Evolutionary conservation across 2,329 filamentous ascomycete species (phyloP).

Genomic region (Phyllosticta citriasiana): DNA sequence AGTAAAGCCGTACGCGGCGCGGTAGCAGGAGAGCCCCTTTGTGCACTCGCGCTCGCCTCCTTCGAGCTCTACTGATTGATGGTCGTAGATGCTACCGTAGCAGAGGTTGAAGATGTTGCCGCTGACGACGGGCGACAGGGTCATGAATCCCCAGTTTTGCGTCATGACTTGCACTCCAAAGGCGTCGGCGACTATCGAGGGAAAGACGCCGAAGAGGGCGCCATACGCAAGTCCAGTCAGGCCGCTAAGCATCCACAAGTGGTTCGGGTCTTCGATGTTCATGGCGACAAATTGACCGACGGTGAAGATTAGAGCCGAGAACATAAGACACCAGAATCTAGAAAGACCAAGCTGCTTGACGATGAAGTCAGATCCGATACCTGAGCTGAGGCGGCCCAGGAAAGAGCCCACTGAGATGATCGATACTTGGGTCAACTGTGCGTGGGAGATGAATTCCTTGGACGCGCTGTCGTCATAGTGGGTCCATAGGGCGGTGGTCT

Average conservation of each 20-base stretch:
- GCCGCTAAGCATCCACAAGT: slow-evolving; percentile 67
- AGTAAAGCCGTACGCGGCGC: slow-evolving; percentile 69
- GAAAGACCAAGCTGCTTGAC: slow-evolving; percentile 71
- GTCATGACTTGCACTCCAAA: slow-evolving; percentile 85
- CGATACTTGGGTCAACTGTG: slow-evolving; percentile 86
- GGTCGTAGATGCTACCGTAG: slow-evolving; percentile 77
- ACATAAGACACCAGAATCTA: slow-evolving; percentile 82
- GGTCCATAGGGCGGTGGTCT: slow-evolving; percentile 73
- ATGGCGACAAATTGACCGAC: slow-evolving; percentile 69
- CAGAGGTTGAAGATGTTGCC: slow-evolving; percentile 90
- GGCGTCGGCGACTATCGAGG: slow-evolving; percentile 73
- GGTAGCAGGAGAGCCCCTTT: slow-evolving; percentile 73
- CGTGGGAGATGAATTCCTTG: slow-evolving; percentile 64
- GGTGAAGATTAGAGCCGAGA: slow-evolving; percentile 68
- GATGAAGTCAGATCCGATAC: slow-evolving; percentile 83
- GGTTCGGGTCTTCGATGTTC: slow-evolving; percentile 63
- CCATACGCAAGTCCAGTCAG: slow-evolving; percentile 86
- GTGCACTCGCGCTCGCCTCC: slow-evolving; percentile 65
- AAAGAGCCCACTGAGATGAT: slow-evolving; percentile 88
- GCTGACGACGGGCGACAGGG: slow-evolving; percentile 72
- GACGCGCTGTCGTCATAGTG: slow-evolving; percentile 66
- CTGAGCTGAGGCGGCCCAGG: slow-evolving; percentile 57
- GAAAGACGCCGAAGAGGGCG: slow-evolving; percentile 87
- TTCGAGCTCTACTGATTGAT: slow-evolving; percentile 58
- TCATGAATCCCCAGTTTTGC: slow-evolving; percentile 97